Evolutionary conservation across 345 rosid genomes (phyloP).

Genomic region (Cardamine resedifolia): DNA sequence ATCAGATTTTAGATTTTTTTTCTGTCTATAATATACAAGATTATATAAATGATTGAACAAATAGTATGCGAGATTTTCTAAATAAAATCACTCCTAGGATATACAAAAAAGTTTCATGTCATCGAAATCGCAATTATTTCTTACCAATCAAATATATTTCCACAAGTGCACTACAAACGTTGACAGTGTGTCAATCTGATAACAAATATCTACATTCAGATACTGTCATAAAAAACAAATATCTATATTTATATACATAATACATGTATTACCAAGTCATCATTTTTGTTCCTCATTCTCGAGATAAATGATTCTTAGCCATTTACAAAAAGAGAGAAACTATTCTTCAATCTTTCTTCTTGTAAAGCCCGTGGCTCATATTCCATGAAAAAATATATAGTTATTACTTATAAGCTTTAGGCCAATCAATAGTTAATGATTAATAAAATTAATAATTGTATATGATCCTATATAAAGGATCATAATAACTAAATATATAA

Average conservation of each 20-base stretch:
- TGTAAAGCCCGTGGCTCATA: slow-evolving; percentile 31
- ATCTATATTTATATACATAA: background rate
- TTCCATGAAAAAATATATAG: slow-evolving; percentile 23
- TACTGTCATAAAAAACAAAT: no score
- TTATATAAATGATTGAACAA: background rate
- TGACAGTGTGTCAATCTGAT: background rate
- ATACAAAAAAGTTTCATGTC: background rate
- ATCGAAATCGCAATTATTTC: background rate
- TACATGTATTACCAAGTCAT: slow-evolving; percentile 3
- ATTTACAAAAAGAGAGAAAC: slow-evolving; percentile 37
- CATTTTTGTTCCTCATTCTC: slow-evolving; percentile 21
- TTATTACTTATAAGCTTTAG: slow-evolving; percentile 22
- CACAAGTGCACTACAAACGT: background rate
- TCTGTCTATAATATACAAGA: background rate
- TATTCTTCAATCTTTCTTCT: slow-evolving; percentile 32
- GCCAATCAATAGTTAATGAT: slow-evolving; percentile 39
- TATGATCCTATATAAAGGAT: slow-evolving; percentile 3
- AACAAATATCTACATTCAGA: background rate
- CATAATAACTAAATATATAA: slow-evolving; percentile 23
- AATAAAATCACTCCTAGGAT: background rate
- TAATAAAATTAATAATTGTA: slow-evolving; percentile 2
- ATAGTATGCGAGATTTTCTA: background rate
- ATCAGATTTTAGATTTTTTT: background rate
- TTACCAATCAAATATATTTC: background rate
- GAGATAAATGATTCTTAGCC: slow-evolving; percentile 32